A percentile compares a stretch with the other conserved stretches of the same genome.
Conservation (phyloP, 257 asterid genomes). For the Solanum bulbocastanum region DNA sequence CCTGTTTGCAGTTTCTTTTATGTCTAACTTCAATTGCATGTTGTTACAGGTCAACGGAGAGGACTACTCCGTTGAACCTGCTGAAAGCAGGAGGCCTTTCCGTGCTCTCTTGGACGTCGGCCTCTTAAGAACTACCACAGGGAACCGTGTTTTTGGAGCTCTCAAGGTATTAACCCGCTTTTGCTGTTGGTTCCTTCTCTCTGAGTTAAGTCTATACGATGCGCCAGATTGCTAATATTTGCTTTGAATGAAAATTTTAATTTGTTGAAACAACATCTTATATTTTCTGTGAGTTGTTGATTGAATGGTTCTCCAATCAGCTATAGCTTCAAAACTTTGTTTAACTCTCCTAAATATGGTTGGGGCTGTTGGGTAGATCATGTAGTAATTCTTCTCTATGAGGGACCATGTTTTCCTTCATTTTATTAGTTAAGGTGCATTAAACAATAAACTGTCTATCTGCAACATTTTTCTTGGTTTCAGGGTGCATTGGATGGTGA, state of each 20-base stretch:
- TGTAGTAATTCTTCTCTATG: neutral
- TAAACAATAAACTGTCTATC: neutral
- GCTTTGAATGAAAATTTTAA: neutral
- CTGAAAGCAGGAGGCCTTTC: slow-evolving; percentile 85
- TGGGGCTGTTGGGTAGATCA: neutral
- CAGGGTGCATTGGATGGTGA: neutral
- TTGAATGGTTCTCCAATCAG: neutral
- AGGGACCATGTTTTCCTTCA: neutral
- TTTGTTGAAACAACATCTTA: neutral
- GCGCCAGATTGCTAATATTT: neutral
- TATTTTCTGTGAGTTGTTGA: neutral
- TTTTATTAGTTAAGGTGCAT: neutral
- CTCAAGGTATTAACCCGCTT: slow-evolving; percentile 42
- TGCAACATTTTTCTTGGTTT: neutral
- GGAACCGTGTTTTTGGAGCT: slow-evolving; percentile 88
- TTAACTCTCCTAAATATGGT: neutral
- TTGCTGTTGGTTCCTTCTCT: neutral
- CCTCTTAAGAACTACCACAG: slow-evolving; percentile 75
- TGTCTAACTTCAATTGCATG: neutral
- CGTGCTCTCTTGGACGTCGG: slow-evolving; percentile 97
- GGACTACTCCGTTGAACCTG: slow-evolving; percentile 85
- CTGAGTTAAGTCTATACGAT: neutral
- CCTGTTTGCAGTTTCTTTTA: neutral
- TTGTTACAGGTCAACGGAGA: slow-evolving; percentile 73
- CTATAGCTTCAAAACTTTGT: neutral